Percentiles rank a stretch among this genome's conserved stretches.
Evolutionary conservation across 768 basidiomycete genomes (phyloP).

Genomic region (Botryobasidium botryosum): DNA sequence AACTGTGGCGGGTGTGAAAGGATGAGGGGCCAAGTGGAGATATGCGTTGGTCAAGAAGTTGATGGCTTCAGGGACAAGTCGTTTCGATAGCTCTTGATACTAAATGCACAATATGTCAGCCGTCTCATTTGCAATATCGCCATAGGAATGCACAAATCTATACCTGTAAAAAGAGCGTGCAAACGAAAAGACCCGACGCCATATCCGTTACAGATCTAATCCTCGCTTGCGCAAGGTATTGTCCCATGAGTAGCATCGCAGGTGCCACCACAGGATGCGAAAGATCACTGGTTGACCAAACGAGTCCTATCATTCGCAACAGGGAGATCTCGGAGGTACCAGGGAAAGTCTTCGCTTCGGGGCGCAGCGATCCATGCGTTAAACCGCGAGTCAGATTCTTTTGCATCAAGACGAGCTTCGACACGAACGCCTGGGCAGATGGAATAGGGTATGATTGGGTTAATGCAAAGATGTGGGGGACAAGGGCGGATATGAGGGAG

Average conservation of each 20-base stretch:
- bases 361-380: constrained; percentile 41
- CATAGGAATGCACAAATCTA: not conserved
- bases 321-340: constrained; percentile 65
- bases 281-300: constrained; percentile 93
- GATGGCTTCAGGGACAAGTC: constrained; percentile 74
- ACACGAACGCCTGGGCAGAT: constrained; percentile 59
- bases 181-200: constrained; percentile 75
- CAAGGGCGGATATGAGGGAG: constrained; percentile 40
- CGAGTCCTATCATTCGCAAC: constrained; percentile 56
- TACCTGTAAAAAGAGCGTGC: constrained; percentile 45
- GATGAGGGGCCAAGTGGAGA: constrained; percentile 55
- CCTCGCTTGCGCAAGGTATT: constrained; percentile 74
- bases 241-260: constrained; percentile 72
- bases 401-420: constrained; percentile 79
- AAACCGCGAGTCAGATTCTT: constrained; percentile 82
- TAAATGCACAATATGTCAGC: constrained; percentile 25
- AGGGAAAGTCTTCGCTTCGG: constrained; percentile 72
- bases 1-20: constrained; percentile 29
- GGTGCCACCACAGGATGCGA: constrained; percentile 80
- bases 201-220: constrained; percentile 61
- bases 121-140: not conserved
- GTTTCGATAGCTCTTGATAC: constrained; percentile 71
- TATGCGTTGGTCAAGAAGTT: constrained; percentile 63
- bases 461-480: constrained; percentile 66
- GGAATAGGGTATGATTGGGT: constrained; percentile 67